Base-by-base conservation (phyloP, 2,329 filamentous ascomycete species). In the Claviceps digitariae region DNA sequence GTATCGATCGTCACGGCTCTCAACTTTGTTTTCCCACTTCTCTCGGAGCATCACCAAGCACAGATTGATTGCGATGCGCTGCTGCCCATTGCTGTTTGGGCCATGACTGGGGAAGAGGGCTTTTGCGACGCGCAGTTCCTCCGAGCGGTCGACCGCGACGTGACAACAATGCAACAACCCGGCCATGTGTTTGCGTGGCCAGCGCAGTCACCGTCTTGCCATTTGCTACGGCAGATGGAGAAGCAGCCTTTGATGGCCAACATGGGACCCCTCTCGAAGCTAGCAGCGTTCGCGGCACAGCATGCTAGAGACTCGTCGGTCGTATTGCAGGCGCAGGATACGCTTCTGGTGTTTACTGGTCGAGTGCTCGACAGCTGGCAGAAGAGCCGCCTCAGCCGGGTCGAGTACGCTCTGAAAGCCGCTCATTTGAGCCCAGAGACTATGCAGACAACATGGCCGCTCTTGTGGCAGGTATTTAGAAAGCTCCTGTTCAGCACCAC, bases 111-210 rank as follows among this genome's bases (percentile, higher is more conserved):
- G 44, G 74, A 74, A 0, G 84, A 90, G 62, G 89, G 89, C 1
- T 82, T 94, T 50, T 79, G 84, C 58, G 81, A 83, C 20, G 88
- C 84, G 0, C 83, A 86, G 57, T 91, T 95, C 58, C 72, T 96
- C 3, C 77, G 77, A 1, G 75, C 77, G 0, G 78, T 94, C 55
- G 81, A 86, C 58, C 69, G 77, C 15, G 87, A 94, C 60, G 73
- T 89, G 25, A 69, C 89, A 25, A 69, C 75, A 2, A 75, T 82
- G 27, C 31, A 12, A 54, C 61, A 64, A 20, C 61, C 64, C 17
- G 61, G 56, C 8, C 61, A 60, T 31, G 57, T 66, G 10, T 78
- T 90, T 55, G 74, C 77, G 49, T 95, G 89, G 87, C 69, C 75
- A 25, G 69, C 71, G 10, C 67, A 67, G 9, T 81, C 84, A 0